Percentiles rank a stretch among this genome's conserved stretches.
These are phyloP conservation scores for Fraxinus nigra DNA, from an alignment of 305 asterid species.

Conservation along the genomic window DNA sequence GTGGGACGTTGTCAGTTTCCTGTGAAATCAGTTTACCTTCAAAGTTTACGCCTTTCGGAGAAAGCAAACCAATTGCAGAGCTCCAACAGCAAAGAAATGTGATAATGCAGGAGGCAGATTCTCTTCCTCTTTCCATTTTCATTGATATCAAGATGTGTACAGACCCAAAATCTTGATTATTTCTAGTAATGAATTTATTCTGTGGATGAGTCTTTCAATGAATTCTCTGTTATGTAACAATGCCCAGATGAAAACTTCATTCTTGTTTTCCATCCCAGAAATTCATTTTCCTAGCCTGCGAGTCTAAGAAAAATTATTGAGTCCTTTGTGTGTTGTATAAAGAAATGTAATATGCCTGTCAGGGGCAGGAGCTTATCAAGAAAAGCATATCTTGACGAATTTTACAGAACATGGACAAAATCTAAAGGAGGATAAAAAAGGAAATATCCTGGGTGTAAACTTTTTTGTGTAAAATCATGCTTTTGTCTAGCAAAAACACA, in stretches of 20 bases:
- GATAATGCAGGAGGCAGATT: conserved; percentile 36
- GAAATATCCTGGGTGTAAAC: not conserved
- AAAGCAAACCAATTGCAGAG: conserved; percentile 58
- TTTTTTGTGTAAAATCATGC: not conserved
- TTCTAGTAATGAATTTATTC: not conserved
- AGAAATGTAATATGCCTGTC: conserved; percentile 76
- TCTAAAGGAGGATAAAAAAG: not conserved
- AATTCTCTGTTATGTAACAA: conserved; percentile 19
- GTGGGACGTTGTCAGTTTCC: not conserved
- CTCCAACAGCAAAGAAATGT: conserved; percentile 38
- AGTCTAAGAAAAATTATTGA: conserved; percentile 40
- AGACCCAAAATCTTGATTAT: not conserved
- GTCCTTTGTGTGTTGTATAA: conserved; percentile 49
- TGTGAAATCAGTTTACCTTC: conserved; percentile 57
- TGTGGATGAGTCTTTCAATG: not conserved
- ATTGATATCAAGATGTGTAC: conserved; percentile 13
- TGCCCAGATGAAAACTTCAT: conserved; percentile 31
- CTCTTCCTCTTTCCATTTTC: conserved; percentile 38
- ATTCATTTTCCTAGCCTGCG: conserved; percentile 38
- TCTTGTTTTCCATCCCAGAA: conserved; percentile 37
- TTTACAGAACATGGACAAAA: conserved; percentile 33
- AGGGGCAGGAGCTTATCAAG: conserved; percentile 67
- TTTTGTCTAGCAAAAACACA: not conserved
- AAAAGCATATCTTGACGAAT: conserved; percentile 41
- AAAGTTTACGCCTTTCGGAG: conserved; percentile 93